Conservation (phyloP, 139 green algal species). For the Dunaliella sp. region DNA sequence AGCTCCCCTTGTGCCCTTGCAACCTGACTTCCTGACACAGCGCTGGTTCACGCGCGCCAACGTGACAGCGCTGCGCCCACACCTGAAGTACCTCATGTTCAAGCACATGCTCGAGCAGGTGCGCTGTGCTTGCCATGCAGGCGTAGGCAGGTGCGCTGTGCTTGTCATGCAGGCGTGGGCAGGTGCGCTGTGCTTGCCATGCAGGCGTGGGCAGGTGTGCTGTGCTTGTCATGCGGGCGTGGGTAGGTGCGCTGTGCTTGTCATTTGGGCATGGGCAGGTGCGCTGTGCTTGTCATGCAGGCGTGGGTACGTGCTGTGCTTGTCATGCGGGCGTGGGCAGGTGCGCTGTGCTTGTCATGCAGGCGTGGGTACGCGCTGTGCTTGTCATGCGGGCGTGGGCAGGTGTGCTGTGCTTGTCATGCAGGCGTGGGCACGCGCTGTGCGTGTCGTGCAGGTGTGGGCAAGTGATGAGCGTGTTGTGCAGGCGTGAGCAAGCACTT, state of each 20-base stretch:
- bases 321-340: too few relatives aligned
- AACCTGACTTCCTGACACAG: conserved; percentile 44
- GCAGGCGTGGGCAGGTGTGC: neutral
- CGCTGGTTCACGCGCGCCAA: conserved; percentile 64
- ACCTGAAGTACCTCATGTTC: conserved; percentile 37
- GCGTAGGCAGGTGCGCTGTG: neutral
- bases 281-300: neutral
- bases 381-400: too few relatives aligned
- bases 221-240: neutral
- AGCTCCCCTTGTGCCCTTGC: neutral
- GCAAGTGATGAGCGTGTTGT: too few relatives aligned
- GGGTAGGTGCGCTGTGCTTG: too few relatives aligned
- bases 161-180: neutral
- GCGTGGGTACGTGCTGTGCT: too few relatives aligned
- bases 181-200: neutral
- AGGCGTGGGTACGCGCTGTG: too few relatives aligned
- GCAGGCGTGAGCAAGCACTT: too few relatives aligned
- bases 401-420: too few relatives aligned
- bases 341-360: too few relatives aligned
- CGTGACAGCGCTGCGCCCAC: conserved; percentile 46
- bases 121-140: neutral
- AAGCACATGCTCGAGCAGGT: neutral
- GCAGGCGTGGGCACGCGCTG: too few relatives aligned
- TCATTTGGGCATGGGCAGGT: neutral
- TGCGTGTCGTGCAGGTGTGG: too few relatives aligned